These are phyloP conservation scores for Dactylellina haptotyla DNA, from an alignment of 2,329 filamentous ascomycete genomes.

Conservation along the genomic window DNA sequence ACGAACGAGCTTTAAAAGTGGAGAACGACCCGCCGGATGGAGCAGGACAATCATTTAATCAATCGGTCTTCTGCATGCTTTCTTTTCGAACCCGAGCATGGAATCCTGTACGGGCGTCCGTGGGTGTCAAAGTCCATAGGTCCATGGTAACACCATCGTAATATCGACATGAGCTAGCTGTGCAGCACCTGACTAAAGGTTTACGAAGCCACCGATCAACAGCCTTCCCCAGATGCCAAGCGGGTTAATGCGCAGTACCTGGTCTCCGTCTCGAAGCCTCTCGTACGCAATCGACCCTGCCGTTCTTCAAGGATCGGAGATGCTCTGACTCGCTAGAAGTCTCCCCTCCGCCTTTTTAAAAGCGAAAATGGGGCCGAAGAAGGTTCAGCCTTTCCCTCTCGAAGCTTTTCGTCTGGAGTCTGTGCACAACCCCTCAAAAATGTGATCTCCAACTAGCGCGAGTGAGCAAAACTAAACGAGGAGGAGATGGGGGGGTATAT, in stretches of 20 bases:
- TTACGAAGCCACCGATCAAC: constrained; percentile 45
- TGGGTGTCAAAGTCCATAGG: constrained; percentile 2
- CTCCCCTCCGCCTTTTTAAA: constrained; percentile 4
- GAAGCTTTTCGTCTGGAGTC: not conserved
- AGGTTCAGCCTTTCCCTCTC: constrained; percentile 17
- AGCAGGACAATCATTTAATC: constrained; percentile 11
- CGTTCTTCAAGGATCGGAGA: constrained; percentile 5
- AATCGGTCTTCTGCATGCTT: constrained; percentile 25
- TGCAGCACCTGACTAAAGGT: constrained; percentile 24
- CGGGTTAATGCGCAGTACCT: constrained; percentile 17
- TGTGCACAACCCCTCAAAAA: constrained; percentile 13
- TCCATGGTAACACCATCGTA: constrained; percentile 40
- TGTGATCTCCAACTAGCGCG: not conserved
- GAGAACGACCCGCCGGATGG: constrained; percentile 22
- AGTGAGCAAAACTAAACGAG: too few relatives aligned
- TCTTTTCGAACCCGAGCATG: constrained; percentile 8
- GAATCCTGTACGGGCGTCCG: not conserved
- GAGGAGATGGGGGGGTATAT: too few relatives aligned
- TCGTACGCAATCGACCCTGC: constrained; percentile 36
- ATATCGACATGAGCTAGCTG: constrained; percentile 4
- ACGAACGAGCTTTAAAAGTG: constrained; percentile 32
- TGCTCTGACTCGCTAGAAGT: constrained; percentile 28
- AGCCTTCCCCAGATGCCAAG: constrained; percentile 42
- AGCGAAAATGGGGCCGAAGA: not conserved
- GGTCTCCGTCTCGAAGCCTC: constrained; percentile 8